Conservation (phyloP, 805 yeast genomes). For the Candida nonsorbophila region DNA sequence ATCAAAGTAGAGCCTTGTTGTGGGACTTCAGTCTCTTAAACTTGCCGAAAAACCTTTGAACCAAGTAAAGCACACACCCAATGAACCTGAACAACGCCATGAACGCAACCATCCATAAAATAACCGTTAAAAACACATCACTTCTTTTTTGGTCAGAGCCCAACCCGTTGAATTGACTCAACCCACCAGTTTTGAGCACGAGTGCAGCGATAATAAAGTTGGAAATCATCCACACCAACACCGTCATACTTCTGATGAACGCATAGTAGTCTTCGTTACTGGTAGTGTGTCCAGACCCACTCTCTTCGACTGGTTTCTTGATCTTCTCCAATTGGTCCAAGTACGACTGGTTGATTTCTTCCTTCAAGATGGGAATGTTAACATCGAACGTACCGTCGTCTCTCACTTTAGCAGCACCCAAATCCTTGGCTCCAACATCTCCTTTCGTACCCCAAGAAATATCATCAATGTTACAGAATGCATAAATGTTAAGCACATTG, state of each 20-base stretch:
- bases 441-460: constrained; percentile 77
- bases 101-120: constrained; percentile 59
- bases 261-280: constrained; percentile 43
- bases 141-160: constrained; percentile 28
- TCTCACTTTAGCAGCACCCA: constrained; percentile 49
- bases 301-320: constrained; percentile 35
- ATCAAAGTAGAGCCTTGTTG: constrained; percentile 1
- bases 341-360: constrained; percentile 50
- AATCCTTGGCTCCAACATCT: constrained; percentile 50
- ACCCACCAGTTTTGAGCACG: constrained; percentile 40
- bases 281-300: constrained; percentile 16
- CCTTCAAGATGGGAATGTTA: constrained; percentile 43
- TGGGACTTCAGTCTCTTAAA: too few species aligned
- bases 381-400: constrained; percentile 55
- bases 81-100: constrained; percentile 52
- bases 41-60: constrained; percentile 24
- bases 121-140: constrained; percentile 43
- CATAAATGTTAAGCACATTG: constrained; percentile 58
- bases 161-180: constrained; percentile 33
- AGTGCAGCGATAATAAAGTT: constrained; percentile 37
- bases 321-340: constrained; percentile 50
- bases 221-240: constrained; percentile 41
- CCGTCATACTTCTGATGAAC: constrained; percentile 41
- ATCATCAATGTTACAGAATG: constrained; percentile 68
- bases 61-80: constrained; percentile 48